Evolutionary conservation across 1,284 basidiomycete species (phyloP), one percentile per base, ranked within the genome.

Genomic region (Apiotrichum akiyoshidainum): DNA sequence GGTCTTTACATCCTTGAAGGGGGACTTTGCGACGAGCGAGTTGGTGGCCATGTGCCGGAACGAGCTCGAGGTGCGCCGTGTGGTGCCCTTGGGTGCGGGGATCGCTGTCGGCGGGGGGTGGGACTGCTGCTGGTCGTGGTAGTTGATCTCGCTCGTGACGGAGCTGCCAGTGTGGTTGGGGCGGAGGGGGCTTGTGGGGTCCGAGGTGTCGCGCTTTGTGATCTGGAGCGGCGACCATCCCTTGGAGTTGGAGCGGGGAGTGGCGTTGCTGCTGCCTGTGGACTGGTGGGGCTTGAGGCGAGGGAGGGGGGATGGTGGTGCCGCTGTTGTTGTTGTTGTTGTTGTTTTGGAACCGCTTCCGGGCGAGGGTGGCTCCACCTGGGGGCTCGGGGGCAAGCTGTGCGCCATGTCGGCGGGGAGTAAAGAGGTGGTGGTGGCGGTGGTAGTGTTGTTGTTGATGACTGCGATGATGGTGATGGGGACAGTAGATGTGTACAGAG

Each of bases 1-100:
- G 22, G 73, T 73, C 14, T 64, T 63, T 0, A 72, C 68, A 39
- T 73, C 70, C 68, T 90, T 91, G 82, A 97, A 97, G 10, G 90
- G 90, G 12, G 90, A 93, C 68, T 92, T 92, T 48, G 87, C 86
- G 22, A 94, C 92, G 55, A 93, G 86, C 67, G 88, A 86, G 75
- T 88, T 90, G 63, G 81, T 87, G 63, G 84, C 83, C 65, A 92
- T 83, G 75, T 90, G 88, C 69, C 86, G 88, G 80, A 89, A 93
- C 68, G 87, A 90, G 52, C 85, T 87, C 19, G 88, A 90, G 5
- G 87, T 85, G 51, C 91, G 83, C 52, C 91, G 83, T 5, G 64
- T 40, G 22, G 44, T 55, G 40, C 44, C 54, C 44, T 33, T 39
- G 19, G 34, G n/a, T 16, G 37, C 19, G 5, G 34, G 46, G 19